Conservation (phyloP, 306 rosid species). For the Ziziphus jujuba region DNA sequence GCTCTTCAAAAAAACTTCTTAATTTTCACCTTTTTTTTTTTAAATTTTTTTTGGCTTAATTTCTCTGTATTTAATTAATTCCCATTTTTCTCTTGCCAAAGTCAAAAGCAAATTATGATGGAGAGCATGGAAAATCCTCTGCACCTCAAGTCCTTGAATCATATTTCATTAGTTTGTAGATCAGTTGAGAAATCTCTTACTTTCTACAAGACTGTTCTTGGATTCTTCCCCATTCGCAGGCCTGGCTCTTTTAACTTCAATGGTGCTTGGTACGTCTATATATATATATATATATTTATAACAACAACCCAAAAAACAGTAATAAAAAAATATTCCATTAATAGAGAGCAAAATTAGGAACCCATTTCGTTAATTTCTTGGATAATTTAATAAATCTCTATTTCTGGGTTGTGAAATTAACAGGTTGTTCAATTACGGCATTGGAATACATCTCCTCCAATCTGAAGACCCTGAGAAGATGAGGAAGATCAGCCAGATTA, state of each 20-base stretch:
- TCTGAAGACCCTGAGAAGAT: constrained; percentile 49
- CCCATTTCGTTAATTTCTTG: neutral
- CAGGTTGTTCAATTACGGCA: constrained; percentile 75
- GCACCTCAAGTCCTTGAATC: constrained; percentile 72
- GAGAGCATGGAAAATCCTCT: constrained; percentile 51
- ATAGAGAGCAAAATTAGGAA: no score
- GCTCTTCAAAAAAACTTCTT: neutral
- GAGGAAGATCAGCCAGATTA: constrained; percentile 46
- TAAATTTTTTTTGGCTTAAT: no score
- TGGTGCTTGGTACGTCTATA: constrained; percentile 46
- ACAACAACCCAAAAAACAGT: no score
- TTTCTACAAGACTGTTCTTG: constrained; percentile 68
- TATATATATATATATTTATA: neutral
- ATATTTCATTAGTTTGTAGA: constrained; percentile 66
- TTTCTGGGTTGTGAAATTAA: neutral
- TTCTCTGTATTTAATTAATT: neutral
- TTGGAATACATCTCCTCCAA: constrained; percentile 82
- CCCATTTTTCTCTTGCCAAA: no score
- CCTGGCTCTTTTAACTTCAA: constrained; percentile 43
- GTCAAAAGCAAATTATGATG: neutral
- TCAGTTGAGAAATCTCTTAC: constrained; percentile 62
- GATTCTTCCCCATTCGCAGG: constrained; percentile 52
- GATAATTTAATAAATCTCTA: neutral
- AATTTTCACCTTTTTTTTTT: no score
- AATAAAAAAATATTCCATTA: neutral